Evolutionary conservation across 1,139 yeast genomes (phyloP).

Genomic region (Lodderomyces margitis): DNA sequence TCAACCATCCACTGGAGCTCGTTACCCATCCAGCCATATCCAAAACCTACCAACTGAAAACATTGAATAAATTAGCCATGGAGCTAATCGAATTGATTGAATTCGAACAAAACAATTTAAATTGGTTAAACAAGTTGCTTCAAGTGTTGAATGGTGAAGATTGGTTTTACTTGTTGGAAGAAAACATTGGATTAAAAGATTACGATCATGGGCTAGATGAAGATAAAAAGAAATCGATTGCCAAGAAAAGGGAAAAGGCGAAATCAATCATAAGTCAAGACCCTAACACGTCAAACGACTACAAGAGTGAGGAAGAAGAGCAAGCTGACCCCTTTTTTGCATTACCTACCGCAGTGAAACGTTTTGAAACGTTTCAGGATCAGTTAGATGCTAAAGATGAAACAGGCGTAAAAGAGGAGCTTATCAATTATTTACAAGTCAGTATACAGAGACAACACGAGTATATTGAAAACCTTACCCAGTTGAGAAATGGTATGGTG

Average conservation of each 20-base stretch:
- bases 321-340: slow-evolving; percentile 40
- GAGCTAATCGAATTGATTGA: slow-evolving; percentile 78
- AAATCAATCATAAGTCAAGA: not conserved
- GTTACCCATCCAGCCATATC: slow-evolving; percentile 69
- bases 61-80: slow-evolving; percentile 54
- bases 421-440: slow-evolving; percentile 45
- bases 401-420: slow-evolving; percentile 36
- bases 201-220: slow-evolving; percentile 64
- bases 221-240: slow-evolving; percentile 17
- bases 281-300: slow-evolving; percentile 36
- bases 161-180: slow-evolving; percentile 64
- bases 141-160: slow-evolving; percentile 86
- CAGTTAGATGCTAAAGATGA: slow-evolving; percentile 24
- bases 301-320: slow-evolving; percentile 20
- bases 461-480: slow-evolving; percentile 72
- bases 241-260: slow-evolving; percentile 3
- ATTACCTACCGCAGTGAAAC: slow-evolving; percentile 34
- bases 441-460: slow-evolving; percentile 85
- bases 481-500: slow-evolving; percentile 69
- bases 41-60: slow-evolving; percentile 57
- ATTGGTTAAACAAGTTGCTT: slow-evolving; percentile 66
- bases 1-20: slow-evolving; percentile 77
- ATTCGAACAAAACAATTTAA: slow-evolving; percentile 73
- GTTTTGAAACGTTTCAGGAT: slow-evolving; percentile 38
- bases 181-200: slow-evolving; percentile 60